These are phyloP conservation scores for Ensete glaucum DNA, from an alignment of 176 grass and related monocot genomes.

Conservation along the genomic window DNA sequence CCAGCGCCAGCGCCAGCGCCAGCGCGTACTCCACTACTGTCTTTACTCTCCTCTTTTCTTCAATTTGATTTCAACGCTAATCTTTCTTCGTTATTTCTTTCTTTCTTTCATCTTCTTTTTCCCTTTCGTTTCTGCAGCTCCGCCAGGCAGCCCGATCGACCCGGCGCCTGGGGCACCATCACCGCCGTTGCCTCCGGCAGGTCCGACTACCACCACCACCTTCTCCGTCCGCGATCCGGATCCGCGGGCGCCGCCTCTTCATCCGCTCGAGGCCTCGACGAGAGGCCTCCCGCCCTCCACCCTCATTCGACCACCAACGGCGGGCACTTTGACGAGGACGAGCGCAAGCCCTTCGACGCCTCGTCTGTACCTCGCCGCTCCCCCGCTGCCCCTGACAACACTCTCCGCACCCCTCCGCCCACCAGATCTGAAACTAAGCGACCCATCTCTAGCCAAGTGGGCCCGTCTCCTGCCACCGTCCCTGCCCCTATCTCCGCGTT, in stretches of 20 bases:
- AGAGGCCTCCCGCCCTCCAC: conserved; percentile 39
- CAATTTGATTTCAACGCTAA: not conserved
- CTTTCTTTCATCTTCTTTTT: too few species aligned
- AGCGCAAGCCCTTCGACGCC: conserved; percentile 85
- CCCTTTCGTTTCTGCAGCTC: conserved; percentile 34
- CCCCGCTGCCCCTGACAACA: conserved; percentile 14
- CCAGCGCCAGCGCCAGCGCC: conserved; percentile 54
- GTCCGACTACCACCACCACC: conserved; percentile 16
- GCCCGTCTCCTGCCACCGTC: not conserved
- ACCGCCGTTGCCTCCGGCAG: not conserved
- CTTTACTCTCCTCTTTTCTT: not conserved
- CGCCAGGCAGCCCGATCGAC: conserved; percentile 41
- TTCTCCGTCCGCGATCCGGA: conserved; percentile 21
- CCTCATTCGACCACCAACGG: conserved; percentile 45
- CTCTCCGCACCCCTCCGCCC: conserved; percentile 8
- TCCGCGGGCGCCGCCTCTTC: conserved; percentile 30
- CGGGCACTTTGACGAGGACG: conserved; percentile 95
- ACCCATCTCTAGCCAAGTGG: conserved; percentile 13
- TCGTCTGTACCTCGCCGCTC: conserved; percentile 29
- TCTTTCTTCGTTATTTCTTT: not conserved
- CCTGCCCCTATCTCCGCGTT: not conserved
- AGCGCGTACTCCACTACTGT: not conserved
- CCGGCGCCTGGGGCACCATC: conserved; percentile 9
- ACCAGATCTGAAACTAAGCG: conserved; percentile 38
- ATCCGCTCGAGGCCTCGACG: conserved; percentile 19